phyloP scores from a whole-genome alignment of 257 asterid species.

The Scutellaria barbata region DNA sequence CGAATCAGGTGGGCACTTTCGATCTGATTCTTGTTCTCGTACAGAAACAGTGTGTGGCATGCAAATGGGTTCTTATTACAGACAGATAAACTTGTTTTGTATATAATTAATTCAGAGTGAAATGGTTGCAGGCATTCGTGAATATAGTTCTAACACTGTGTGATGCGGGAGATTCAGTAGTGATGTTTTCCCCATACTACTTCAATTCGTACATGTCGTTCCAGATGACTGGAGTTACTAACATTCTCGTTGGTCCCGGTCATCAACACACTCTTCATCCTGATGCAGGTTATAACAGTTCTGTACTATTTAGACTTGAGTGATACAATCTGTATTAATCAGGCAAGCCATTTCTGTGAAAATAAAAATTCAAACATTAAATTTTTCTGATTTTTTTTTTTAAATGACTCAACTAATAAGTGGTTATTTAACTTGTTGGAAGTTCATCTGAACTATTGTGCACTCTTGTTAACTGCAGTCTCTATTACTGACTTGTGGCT shows the following conservation, averaged over 20 bases:
- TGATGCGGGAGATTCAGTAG: slow-evolving; percentile 88
- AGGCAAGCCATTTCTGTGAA: background rate
- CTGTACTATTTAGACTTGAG: background rate
- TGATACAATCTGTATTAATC: background rate
- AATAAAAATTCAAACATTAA: background rate
- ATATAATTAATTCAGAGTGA: background rate
- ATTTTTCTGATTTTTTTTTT: background rate
- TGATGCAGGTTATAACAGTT: slow-evolving; percentile 70
- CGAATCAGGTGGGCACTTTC: slow-evolving; percentile 75
- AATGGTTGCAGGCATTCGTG: slow-evolving; percentile 83
- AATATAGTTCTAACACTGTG: slow-evolving; percentile 85
- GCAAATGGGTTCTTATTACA: background rate
- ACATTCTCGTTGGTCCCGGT: slow-evolving; percentile 91
- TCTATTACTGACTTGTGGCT: background rate
- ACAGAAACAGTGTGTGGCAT: background rate
- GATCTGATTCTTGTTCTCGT: slow-evolving; percentile 6
- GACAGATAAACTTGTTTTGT: background rate
- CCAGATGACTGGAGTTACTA: slow-evolving; percentile 97
- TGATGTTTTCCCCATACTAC: slow-evolving; percentile 98
- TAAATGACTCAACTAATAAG: background rate
- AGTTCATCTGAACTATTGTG: background rate
- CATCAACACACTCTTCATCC: slow-evolving; percentile 89
- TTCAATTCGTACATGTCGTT: slow-evolving; percentile 95
- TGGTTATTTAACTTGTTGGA: background rate
- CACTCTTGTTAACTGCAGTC: background rate